These are phyloP conservation scores for Mycena crocata DNA, from an alignment of 768 basidiomycete species.

Conservation along the genomic window DNA sequence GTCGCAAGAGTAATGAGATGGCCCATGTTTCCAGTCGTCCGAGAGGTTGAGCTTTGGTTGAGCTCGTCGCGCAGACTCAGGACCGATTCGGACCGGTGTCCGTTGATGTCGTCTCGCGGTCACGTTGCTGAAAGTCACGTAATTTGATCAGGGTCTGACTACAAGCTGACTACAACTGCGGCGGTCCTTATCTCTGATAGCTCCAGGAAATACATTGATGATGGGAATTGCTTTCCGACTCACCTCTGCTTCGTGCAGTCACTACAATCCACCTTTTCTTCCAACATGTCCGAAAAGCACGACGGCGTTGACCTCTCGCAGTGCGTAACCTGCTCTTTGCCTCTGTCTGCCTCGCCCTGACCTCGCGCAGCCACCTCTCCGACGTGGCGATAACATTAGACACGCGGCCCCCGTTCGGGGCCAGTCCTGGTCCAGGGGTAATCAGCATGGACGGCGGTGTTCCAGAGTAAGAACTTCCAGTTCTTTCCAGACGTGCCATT, in stretches of 20 bases:
- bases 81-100: too few species aligned
- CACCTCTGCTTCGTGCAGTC: neutral
- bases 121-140: neutral
- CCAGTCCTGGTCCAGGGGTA: neutral
- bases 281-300: conserved; percentile 30
- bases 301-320: conserved; percentile 32
- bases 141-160: neutral
- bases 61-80: neutral
- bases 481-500: neutral
- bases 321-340: neutral
- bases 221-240: neutral
- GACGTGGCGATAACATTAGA: conserved; percentile 24
- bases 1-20: conserved; percentile 91
- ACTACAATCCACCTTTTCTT: neutral
- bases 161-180: neutral
- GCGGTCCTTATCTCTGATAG: neutral
- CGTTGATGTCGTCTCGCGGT: neutral
- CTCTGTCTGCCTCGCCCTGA: neutral
- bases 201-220: neutral
- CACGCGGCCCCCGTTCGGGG: neutral
- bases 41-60: neutral
- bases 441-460: conserved; percentile 33
- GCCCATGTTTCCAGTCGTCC: conserved; percentile 63
- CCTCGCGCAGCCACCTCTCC: conserved; percentile 28
- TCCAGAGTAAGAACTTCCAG: conserved; percentile 22